Evolutionary conservation across 495 filamentous ascomycete species (phyloP), one percentile per base, ranked within the genome.

Genomic region (Aspergillus ostianus): DNA sequence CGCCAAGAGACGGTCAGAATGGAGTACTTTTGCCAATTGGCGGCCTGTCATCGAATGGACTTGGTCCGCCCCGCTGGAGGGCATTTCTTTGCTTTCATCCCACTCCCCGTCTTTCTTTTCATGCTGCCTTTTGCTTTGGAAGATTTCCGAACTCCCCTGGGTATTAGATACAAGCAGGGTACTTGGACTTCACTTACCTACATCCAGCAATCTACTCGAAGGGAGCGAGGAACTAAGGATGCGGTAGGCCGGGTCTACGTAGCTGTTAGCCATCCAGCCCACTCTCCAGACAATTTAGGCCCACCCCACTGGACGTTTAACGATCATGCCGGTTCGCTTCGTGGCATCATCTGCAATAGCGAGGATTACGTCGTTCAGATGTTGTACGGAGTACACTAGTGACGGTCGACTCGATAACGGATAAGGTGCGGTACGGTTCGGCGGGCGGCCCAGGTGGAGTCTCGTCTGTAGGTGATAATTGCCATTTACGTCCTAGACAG

Each of bases 21-120:
- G 55, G 55, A 57, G 47, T 57, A 57, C 55, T 57, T 57, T 57
- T 29, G 52, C 41, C 58, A 61, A 61, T 56, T 61, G 53, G 59
- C 58, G 29, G 47, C 27, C 58, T 56, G 57, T 36, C 57, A 59
- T 59, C 51, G 50, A 59, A 59, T 49, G 47, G 47, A 3, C 47
- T 41, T 58, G 32, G 56, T 44, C 51, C 57, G 57, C 44, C 57
- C 57, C 57, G 57, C 51, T 54, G 44, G 23, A 26, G 23, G 56
- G 18, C 7, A 17, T 59, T 27, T 27, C 26, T 27, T 46, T 12
- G 45, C 54, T 56, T 48, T 47, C 18, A 4, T 30, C 27, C 44
- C 20, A 8, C 30, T 48, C 29, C 13, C 44, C 20, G 26, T 9
- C 19, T 29, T 56, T 8, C 48, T 10, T 30, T 49, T 12, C 2